A percentile compares a stretch with the other conserved stretches of the same genome.
These are phyloP conservation scores for Baudoinia panamericana DNA, from an alignment of 495 filamentous ascomycete genomes.

Conservation along the genomic window DNA sequence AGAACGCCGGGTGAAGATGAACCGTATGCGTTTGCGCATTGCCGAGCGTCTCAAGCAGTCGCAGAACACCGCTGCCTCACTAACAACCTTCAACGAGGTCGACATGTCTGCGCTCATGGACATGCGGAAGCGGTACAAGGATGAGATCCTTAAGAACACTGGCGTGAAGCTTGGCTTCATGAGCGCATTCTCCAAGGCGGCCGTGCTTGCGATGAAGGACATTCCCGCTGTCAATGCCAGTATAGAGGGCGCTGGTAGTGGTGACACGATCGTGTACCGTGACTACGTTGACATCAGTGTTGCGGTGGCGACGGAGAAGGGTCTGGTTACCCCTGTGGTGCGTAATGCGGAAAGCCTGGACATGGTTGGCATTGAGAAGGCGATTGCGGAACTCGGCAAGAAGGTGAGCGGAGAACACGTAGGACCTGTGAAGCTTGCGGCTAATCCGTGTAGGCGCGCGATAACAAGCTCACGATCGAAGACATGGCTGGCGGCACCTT, in stretches of 20 bases:
- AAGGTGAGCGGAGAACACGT: constrained; percentile 65
- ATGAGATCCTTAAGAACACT: constrained; percentile 86
- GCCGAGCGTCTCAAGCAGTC: constrained; percentile 97
- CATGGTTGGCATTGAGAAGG: constrained; percentile 75
- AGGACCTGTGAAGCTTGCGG: no score
- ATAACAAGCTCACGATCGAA: constrained; percentile 95
- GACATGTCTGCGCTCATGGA: constrained; percentile 98
- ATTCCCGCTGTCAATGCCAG: constrained; percentile 94
- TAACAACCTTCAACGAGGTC: constrained; percentile 98
- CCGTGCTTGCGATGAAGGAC: constrained; percentile 84
- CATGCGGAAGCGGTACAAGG: constrained; percentile 92
- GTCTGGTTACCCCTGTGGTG: constrained; percentile 90
- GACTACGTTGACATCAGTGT: constrained; percentile 98
- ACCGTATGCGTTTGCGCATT: constrained; percentile 94
- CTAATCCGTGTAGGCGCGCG: constrained; percentile 52
- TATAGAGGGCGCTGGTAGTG: constrained; percentile 87
- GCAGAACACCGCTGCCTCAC: constrained; percentile 92
- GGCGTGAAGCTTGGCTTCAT: constrained; percentile 98
- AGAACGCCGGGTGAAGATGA: constrained; percentile 96
- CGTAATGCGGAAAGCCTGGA: constrained; percentile 83
- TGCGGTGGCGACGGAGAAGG: constrained; percentile 95
- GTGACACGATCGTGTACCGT: constrained; percentile 94
- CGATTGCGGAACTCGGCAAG: constrained; percentile 87
- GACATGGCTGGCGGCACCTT: constrained; percentile 99
- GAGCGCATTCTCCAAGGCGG: constrained; percentile 90